Percentiles rank a stretch among this genome's conserved stretches.
phyloP scores from a whole-genome alignment of 495 filamentous ascomycete genomes.

The Penicillium alfredii region DNA sequence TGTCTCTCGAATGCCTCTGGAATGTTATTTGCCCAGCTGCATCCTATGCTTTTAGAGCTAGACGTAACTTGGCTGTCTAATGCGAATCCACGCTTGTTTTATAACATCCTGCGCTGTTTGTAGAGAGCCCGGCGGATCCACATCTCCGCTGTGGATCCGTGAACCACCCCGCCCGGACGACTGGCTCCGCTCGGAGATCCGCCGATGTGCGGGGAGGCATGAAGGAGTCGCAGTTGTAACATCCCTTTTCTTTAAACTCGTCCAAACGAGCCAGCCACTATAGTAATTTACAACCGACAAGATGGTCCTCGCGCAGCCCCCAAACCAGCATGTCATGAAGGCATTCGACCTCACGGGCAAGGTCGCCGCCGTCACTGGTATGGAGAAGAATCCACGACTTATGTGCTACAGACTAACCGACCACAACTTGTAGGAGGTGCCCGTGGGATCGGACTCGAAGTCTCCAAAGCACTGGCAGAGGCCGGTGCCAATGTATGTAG shows the following conservation, averaged over 20 bases:
- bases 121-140: too few relatives aligned
- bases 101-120: neutral
- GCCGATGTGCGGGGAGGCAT: neutral
- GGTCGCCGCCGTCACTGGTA: conserved; percentile 32
- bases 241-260: too few relatives aligned
- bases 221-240: neutral
- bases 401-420: neutral
- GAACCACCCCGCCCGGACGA: neutral
- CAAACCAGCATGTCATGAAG: conserved; percentile 32
- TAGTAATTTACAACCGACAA: conserved; percentile 6
- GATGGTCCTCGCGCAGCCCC: conserved; percentile 37
- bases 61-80: too few relatives aligned
- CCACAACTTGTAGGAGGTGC: conserved; percentile 50
- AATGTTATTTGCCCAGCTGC: too few relatives aligned
- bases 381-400: neutral
- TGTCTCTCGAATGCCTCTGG: too few relatives aligned
- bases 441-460: conserved; percentile 71
- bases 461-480: conserved; percentile 67
- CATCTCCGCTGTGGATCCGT: neutral
- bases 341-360: conserved; percentile 34
- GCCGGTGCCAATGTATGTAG: conserved; percentile 61
- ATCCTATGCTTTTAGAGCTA: too few relatives aligned
- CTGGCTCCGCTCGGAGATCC: neutral
- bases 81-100: too few relatives aligned
- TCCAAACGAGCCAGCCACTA: too few relatives aligned